Evolutionary conservation across 768 basidiomycete species (phyloP).

Genomic region (Cubamyces sp.): DNA sequence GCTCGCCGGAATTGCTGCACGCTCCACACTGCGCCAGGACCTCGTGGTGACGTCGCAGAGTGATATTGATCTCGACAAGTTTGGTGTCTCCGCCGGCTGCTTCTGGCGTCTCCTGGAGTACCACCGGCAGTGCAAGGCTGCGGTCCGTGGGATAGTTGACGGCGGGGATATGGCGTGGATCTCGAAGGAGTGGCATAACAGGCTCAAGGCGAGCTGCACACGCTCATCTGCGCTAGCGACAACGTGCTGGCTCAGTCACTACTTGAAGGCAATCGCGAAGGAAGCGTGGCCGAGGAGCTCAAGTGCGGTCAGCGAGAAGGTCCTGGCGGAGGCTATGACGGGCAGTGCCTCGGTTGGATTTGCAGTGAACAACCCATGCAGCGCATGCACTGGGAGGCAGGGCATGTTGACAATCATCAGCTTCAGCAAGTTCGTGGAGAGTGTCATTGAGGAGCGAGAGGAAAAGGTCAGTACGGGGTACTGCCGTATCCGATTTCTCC

Average conservation of each 20-base stretch:
- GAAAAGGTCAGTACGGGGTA: neutral
- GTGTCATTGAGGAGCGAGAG: neutral
- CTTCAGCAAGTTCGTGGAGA: constrained; percentile 9
- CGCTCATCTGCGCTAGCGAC: neutral
- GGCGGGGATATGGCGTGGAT: constrained; percentile 2
- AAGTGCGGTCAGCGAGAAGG: neutral
- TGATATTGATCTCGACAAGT: neutral
- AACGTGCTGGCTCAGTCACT: neutral
- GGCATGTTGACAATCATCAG: neutral
- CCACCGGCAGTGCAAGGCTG: constrained; percentile 6
- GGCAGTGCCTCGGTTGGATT: no score
- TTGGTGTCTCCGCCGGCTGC: constrained; percentile 1
- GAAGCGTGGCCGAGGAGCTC: neutral
- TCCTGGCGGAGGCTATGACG: neutral
- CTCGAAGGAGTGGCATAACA: neutral
- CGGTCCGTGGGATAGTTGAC: constrained; percentile 3
- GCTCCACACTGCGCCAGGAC: neutral
- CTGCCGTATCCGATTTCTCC: no score
- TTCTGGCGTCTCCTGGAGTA: constrained; percentile 14
- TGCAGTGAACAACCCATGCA: no score
- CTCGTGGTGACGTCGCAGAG: neutral
- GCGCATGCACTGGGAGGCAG: neutral
- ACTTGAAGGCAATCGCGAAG: neutral
- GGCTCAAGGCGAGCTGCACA: neutral
- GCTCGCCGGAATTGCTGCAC: constrained; percentile 9